Evolutionary conservation across 2,329 filamentous ascomycete genomes (phyloP), one percentile per base, ranked within the genome.

Genomic region (Magnaporthiopsis incrustans): DNA sequence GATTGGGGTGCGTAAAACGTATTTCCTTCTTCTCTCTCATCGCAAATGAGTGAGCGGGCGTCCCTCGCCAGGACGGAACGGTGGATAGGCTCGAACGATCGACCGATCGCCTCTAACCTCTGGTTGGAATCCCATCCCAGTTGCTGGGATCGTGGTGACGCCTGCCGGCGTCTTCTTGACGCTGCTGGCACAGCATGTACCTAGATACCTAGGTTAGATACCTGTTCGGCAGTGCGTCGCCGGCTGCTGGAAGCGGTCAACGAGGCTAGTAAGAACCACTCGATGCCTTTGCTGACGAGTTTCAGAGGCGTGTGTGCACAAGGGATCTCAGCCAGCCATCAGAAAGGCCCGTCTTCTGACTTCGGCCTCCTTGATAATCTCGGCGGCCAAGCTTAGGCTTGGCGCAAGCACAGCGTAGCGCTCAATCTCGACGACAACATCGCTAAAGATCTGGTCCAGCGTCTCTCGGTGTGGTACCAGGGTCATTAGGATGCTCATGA

Each of bases 321-420:
- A 8, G 18, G 44, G 44, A 30, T 53, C 22, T 53, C 44, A 53
- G 44, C 44, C 22, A 14, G 44, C 44, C 67, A 63, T 63, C n/a
- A 86, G 77, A 75, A 86, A 86, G 66, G 84, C 81, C 70, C 88
- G 86, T 68, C 90, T 81, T 68, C 90, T 84, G 69, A 87, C 84
- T 73, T 90, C 90, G 10, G 91, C 90, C 73, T 94, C 90, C 65
- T 89, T 86, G 71, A 94, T 85, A 66, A 94, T 92, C 71, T 94
- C 90, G 27, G 89, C 87, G n/a, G 88, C 88, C 61, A 94, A 79
- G 68, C 83, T 85, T 38, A 94, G 78, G 71, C 90, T 93, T 7
- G 91, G 91, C 3, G 91, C 90, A 38, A 95, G 79, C 68, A 89
- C 84, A 0, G 89, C 85, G 73, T 92, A 90, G 68, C 85, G 82